Evolutionary conservation across 176 grass and related monocot genomes (phyloP), one percentile per base, ranked within the genome.

Genomic region (Themeda triandra): DNA sequence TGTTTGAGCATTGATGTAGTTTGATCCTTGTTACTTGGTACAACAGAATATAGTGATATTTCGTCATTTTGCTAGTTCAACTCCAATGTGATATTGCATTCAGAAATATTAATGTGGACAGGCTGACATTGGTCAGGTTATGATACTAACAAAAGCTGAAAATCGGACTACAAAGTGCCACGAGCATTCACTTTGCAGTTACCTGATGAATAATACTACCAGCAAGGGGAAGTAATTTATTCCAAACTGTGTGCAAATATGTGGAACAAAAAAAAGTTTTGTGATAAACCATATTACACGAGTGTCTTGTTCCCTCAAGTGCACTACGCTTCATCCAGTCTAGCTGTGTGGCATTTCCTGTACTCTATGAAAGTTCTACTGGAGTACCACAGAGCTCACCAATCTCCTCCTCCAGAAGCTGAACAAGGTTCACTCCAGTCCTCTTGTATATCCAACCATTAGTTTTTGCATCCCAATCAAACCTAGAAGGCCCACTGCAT

Each of bases 401-500:
- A 2, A 98, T 40, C 85, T 95, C 95, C 79, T 90, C 41, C 86
- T 88, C 87, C 11, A 98, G 75, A 80, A 98, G 91, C 4, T 84
- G 72, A n/a, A 88, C 60, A 60, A 95, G 76, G 46, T 93, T 86
- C 12, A 89, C 90, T 84, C 94, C 86, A 24, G 87, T 98, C 71
- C 95, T 56, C 78, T 87, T 87, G 62, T 98, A 98, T 73, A 98
- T 66, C 92, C 95, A 98, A 76, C 82, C 28, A 21, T 63, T 69
- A 39, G 79, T 32, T 86, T 77, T 32, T 53, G 75, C 77, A 86
- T 98, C 92, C 91, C 92, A 98, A 79, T 97, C 92, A 83, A 95
- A 95, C 60, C 92, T 88, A 59, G 92, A 66, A 85, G 94, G 94
- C 10, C 94, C 94, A 74, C 94, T 97, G 88, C 88, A 89, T 76